Evolutionary conservation across 1,284 basidiomycete species (phyloP), one percentile per base, ranked within the genome.

Genomic region (Cutaneotrichosporon mucoides): DNA sequence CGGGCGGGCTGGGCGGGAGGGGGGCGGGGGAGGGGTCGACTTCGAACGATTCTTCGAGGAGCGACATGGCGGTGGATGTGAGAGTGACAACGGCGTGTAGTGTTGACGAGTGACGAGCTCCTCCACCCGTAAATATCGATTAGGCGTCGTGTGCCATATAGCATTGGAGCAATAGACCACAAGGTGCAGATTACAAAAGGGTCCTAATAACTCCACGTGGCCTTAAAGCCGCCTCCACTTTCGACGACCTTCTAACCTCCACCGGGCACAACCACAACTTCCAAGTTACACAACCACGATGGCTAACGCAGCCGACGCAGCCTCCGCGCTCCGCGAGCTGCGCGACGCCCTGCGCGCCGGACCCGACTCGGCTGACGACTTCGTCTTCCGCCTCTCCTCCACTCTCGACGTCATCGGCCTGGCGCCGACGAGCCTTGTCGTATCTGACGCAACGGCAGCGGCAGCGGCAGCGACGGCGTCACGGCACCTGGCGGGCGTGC

Each of bases 401-500:
- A 16, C 48, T n/a, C 60, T 64, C 5, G 51, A 50, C 48, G 33
- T 7, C 5, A 12, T 64, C 3, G 59, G 59, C 6, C 44, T 64
- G 3, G 36, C 37, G 7, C 13, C 59, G 3, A 37, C 60, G 1
- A 15, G 24, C 8, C 6, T 13, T 24, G 2, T 35, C 6, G 34
- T 16, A 1, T 12, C 3, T 13, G 3, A 5, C 24, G 24, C 24
- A 24, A 24, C 41, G 5, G n/a, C 51, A 6, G 13, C 51, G 8
- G 40, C 11, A 8, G 34, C 38, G 3, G 53, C 12, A 1, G 12
- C 15, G 9, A 59, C 63, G 2, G 56, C 72, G 16, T 43, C 51
- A 4, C 58, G 72, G 34, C 66, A 68, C 36, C 64, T 76, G 0
- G 70, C 72, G 1, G 54, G 63, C 5, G 68, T 73, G 0, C 75